Evolutionary conservation across 2,329 filamentous ascomycete genomes (phyloP), one percentile per base, ranked within the genome.

Genomic region (Epichloe uncinata): DNA sequence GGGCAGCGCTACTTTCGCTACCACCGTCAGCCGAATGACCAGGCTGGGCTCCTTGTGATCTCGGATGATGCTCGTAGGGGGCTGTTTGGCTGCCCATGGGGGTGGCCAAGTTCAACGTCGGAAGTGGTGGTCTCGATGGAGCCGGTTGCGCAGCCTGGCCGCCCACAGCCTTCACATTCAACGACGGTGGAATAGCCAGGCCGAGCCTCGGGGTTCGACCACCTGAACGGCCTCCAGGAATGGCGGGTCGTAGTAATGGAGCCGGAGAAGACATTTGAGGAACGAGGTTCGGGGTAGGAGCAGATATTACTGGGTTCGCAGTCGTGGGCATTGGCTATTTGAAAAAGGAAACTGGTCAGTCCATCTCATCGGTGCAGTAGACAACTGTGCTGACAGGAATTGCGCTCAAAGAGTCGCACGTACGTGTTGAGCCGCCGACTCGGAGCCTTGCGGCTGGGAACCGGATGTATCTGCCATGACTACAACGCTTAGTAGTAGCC

Each of bases 111-210:
- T 87, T 85, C 43, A 96, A 74, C 52, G 84, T 83, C n/a, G 89
- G 89, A 30, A 86, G 79, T 22, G 81, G 71, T 22, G 87, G 66
- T 50, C 67, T 63, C 26, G 65, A 59, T 4, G 59, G 62, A 58
- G 60, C 63, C 58, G 62, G 61, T 55, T 53, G 65, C 16, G 54
- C 48, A 12, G 57, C 45, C 69, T 60, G 74, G 57, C 73, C 74
- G 57, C 77, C 78, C 47, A 93, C 80, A 2, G 90, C 82, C 66
- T 90, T 87, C 54, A 75, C 84, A 68, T 81, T 91, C 45, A 88
- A 87, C 36, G 88, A 95, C 1, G 86, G 82, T 37, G 91, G 91
- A 52, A 97, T 97, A 43, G 90, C 87, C 50, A 97, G 79, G 42
- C 89, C 91, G 52, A 97, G 77, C 59, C 85, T 82, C 30, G 88